Base-by-base conservation (phyloP, 2,329 filamentous ascomycete genomes). In the Sclerotinia sclerotiorum region DNA sequence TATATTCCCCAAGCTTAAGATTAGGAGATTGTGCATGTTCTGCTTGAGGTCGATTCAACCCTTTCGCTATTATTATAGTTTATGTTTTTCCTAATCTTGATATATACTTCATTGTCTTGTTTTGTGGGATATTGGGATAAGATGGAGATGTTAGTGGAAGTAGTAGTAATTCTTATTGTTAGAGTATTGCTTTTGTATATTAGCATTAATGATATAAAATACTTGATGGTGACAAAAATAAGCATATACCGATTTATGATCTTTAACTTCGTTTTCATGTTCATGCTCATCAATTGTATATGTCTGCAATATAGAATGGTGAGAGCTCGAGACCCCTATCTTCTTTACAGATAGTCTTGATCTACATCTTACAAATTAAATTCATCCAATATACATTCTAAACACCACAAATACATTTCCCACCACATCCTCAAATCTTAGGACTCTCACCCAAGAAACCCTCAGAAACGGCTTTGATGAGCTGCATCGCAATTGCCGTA, bases 401-500 rank as follows among this genome's bases (percentile, higher is more conserved):
- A 15, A 21, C 11, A n/a, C 17, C 19, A 52, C 21, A 55, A 19
- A 42, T 15, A n/a, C 19, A 17, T 15, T 1, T 27, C 4, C 7
- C 29, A 27, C 13, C 1, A 19, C 5, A 1, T 27, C 51, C 39
- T 71, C 67, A 77, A n/a, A 76, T 74, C 67, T 76, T 77, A 21
- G 73, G 69, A 13, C 69, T 56, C 56, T 74, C 74, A 11, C 71
- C 81, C 72, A 91, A 81, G 77, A 91, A 95, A 0, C 93, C 93
- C 63, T 88, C 87, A 19, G 60, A 24, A 7, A 97, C 93, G 1
- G 93, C 92, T 65, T 83, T 84, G 74, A 99, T 88, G 76, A 98
- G 80, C 78, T 94, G 91, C 79, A 98, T 91, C 21, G 95, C 95
- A 84, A 99, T 98, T 1, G 95, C 94, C 48, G 93, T 97, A 69